A percentile compares a stretch with the other conserved stretches of the same genome.
These are phyloP conservation scores for Syzygium jambos DNA, from an alignment of 345 rosid species.

Conservation along the genomic window DNA sequence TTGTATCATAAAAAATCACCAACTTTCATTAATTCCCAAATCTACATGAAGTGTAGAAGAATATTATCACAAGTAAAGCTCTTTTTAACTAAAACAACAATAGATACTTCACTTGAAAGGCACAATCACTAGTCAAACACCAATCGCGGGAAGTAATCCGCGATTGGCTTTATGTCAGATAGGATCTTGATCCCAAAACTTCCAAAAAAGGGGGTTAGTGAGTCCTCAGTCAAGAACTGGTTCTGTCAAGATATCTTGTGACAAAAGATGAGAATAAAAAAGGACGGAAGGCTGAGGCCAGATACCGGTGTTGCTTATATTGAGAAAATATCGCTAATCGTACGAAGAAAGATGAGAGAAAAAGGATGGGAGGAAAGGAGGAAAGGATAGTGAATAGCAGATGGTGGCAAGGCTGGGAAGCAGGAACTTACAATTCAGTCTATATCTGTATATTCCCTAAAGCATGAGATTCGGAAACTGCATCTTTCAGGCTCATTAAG, in stretches of 20 bases:
- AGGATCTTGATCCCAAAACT: too few species aligned
- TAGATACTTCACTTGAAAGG: neutral
- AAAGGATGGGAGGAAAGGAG: neutral
- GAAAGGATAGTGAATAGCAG: neutral
- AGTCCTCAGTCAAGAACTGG: neutral
- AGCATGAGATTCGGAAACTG: neutral
- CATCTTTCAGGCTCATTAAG: neutral
- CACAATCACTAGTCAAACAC: too few species aligned
- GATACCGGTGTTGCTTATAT: neutral
- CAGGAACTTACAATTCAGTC: neutral
- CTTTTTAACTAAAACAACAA: neutral
- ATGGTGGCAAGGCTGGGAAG: neutral
- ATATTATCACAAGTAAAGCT: neutral
- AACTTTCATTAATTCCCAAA: too few species aligned
- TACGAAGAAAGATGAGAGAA: neutral
- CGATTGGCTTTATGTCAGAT: too few species aligned
- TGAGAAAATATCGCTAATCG: neutral
- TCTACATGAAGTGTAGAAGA: neutral
- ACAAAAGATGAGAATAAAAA: neutral
- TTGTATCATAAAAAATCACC: too few species aligned
- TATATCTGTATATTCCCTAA: neutral
- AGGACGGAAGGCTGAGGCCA: neutral
- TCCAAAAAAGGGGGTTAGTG: neutral
- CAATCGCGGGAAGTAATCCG: too few species aligned
- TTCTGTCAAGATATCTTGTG: neutral